Evolutionary conservation across 2,329 filamentous ascomycete genomes (phyloP).

Genomic region (Cladobotryum mycophilum): DNA sequence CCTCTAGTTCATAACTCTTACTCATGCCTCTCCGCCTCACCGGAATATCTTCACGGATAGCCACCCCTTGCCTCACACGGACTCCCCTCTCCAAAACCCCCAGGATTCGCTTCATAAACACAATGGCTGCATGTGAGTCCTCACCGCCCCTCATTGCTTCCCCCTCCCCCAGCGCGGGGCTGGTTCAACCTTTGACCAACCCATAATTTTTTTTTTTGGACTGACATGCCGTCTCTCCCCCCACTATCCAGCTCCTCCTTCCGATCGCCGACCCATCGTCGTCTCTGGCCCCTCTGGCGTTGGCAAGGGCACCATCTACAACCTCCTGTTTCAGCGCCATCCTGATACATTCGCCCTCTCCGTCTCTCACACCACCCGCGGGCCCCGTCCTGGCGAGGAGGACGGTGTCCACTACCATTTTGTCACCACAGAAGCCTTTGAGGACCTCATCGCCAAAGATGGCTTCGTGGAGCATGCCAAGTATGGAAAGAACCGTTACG

Average conservation of each 20-base stretch:
- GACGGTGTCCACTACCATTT: slow-evolving; percentile 80
- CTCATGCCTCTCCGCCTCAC: slow-evolving; percentile 10
- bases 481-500: slow-evolving; percentile 83
- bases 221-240: not conserved
- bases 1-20: slow-evolving; percentile 3
- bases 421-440: slow-evolving; percentile 59
- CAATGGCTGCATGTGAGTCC: slow-evolving; percentile 19
- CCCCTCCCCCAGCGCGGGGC: not conserved
- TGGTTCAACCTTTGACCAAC: not conserved
- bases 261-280: slow-evolving; percentile 58
- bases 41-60: slow-evolving; percentile 11
- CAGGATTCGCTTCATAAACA: slow-evolving; percentile 6
- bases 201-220: not conserved
- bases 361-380: slow-evolving; percentile 72
- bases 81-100: not conserved
- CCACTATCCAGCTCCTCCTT: slow-evolving; percentile 25
- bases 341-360: slow-evolving; percentile 48
- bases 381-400: slow-evolving; percentile 66
- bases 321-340: slow-evolving; percentile 56
- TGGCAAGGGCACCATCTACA: slow-evolving; percentile 75
- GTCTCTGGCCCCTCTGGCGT: slow-evolving; percentile 73
- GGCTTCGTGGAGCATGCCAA: slow-evolving; percentile 82
- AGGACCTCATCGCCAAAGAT: slow-evolving; percentile 57
- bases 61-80: not conserved
- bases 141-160: not conserved